A percentile compares a stretch with the other conserved stretches of the same genome.
Conservation (phyloP, 1,139 yeast species). For the Candida glucosophila region DNA sequence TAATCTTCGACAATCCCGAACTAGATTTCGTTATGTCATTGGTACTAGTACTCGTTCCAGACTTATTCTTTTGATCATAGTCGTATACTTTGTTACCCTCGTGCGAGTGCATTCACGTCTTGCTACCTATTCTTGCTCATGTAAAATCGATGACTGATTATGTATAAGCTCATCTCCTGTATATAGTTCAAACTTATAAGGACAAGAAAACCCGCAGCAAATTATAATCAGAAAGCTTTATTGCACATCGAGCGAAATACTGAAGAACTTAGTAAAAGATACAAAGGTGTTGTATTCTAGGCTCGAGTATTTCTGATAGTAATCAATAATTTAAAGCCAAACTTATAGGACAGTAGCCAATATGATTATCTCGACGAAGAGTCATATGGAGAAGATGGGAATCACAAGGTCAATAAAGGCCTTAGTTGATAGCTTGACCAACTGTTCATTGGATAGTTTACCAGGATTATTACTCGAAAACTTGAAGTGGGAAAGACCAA, state of each 20-base stretch:
- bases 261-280: too few species aligned
- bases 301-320: too few species aligned
- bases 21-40: too few species aligned
- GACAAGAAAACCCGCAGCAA: too few species aligned
- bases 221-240: too few species aligned
- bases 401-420: constrained; percentile 27
- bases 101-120: not conserved
- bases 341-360: not conserved
- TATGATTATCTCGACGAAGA: constrained; percentile 28
- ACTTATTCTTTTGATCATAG: not conserved
- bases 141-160: too few species aligned
- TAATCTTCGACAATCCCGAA: too few species aligned
- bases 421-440: constrained; percentile 27
- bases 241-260: too few species aligned
- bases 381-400: constrained; percentile 24
- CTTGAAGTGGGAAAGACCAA: constrained; percentile 53
- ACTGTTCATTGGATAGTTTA: constrained; percentile 22
- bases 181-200: too few species aligned
- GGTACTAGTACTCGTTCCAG: not conserved
- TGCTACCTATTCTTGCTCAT: not conserved
- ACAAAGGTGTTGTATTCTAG: too few species aligned
- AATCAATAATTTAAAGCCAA: too few species aligned
- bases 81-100: not conserved
- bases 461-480: constrained; percentile 20
- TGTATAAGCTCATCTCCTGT: too few species aligned